Evolutionary conservation across 2,329 filamentous ascomycete genomes (phyloP), one percentile per base, ranked within the genome.

Genomic region (Aspergillus sp.): DNA sequence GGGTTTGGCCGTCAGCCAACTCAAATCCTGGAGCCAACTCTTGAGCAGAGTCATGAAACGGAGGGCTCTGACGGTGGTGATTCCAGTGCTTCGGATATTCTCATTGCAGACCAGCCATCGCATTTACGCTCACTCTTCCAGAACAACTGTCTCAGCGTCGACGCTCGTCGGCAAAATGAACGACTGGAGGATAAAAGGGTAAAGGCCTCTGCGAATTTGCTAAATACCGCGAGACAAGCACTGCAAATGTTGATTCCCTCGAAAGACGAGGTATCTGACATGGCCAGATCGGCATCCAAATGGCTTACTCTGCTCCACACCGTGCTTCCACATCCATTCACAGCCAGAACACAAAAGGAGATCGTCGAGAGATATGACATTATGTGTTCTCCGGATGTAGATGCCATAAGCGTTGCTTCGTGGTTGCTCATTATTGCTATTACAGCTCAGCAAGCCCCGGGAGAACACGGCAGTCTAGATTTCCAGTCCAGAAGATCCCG

Each of bases 121-220:
- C 50, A 54, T 27, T 28, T 56, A 27, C 52, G 48, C 3, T 50
- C 52, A 6, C 48, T 56, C 4, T 56, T 56, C 19, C 50, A 56
- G 12, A 56, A 56, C 36, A 50, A 56, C 30, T 54, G 50, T 48
- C 38, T 56, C 3, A 56, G 48, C n/a, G 48, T 49, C 5, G 50
- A 54, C 30, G 41, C 46, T 1, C 19, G 33, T 8, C 48, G 43
- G 8, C 41, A 48, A 5, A 33, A 48, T 8, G 38, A 47, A 4
- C 50, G 48, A 8, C 19, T 19, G 3, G 42, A 48, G 30, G 47
- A 50, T 5, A 44, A 49, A 2, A 41, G 45, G 29, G 38, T 12
- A 3, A 54, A 45, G 26, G 41, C 29, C 6, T 50, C 45, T 5
- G 38, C 44, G 2, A 47, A 51, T n/a, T 33, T 56, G 3, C 10